Base-by-base conservation (phyloP, 306 rosid species). In the Rosa persica region DNA sequence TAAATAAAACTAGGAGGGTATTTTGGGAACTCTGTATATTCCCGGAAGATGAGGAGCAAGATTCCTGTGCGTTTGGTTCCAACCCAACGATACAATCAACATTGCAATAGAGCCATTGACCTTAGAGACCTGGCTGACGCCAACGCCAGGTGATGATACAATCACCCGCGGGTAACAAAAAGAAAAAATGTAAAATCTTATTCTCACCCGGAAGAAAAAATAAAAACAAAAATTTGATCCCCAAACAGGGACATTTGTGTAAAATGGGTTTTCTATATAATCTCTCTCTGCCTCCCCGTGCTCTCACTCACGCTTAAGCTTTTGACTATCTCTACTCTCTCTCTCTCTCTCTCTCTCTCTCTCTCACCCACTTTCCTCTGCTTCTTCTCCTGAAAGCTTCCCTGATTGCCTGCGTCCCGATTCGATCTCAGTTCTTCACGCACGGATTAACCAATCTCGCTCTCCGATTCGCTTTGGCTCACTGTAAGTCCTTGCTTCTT, bases 231-330 rank as follows among this genome's bases (percentile, higher is more conserved):
- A 51, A 46, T 38, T 79, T 67, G 48, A 61, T 69, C 23, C 51
- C 78, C 48, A 73, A 65, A 44, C 70, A 61, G 88, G 97, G 97
- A 84, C 72, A 87, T 84, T 78, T 83, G 22, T 68, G 97, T 89
- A 90, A 88, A 81, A 73, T 46, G 74, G 0, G 8, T 34, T 72
- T 66, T 87, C 97, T 92, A 88, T 91, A 87, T 93, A 91, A 86
- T 81, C 87, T 87, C 77, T 38, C 71, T 87, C 77, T 79, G 69
- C 84, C 73, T 81, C 80, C 43, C 70, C 85, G 86, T 83, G 82
- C 89, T 49, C 57, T 73, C 70, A 39, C 19, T 75, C 81, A 72
- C 81, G 90, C 81, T 77, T 84, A 80, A 81, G 80, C 58, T 85
- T 83, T 88, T 86, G 88, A 90, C 91, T 88, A 64, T 64, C 23